These are phyloP conservation scores for Coprinopsis cinerea DNA, from an alignment of 768 basidiomycete genomes.

Conservation along the genomic window DNA sequence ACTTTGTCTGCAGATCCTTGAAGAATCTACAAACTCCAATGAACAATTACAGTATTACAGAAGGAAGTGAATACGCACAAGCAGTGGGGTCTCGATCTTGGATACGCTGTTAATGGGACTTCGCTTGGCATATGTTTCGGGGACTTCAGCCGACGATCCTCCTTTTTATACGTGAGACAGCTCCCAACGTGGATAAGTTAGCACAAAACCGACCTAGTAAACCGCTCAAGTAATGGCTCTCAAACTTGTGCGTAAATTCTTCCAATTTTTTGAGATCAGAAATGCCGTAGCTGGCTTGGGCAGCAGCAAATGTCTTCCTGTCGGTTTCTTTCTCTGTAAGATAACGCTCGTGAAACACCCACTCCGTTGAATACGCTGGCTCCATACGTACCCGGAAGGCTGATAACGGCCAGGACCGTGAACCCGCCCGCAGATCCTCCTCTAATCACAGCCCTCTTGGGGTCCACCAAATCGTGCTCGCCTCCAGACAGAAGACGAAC, in stretches of 20 bases:
- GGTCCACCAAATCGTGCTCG: constrained; percentile 54
- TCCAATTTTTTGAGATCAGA: constrained; percentile 54
- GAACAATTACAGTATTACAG: neutral
- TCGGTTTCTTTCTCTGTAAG: constrained; percentile 23
- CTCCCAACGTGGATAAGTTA: too few species aligned
- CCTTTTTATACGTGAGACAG: constrained; percentile 20
- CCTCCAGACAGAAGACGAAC: constrained; percentile 39
- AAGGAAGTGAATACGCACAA: constrained; percentile 38
- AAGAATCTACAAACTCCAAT: constrained; percentile 41
- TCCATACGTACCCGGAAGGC: too few species aligned
- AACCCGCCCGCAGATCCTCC: constrained; percentile 74
- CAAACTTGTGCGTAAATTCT: constrained; percentile 69
- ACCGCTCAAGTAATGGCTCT: constrained; percentile 51
- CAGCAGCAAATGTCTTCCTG: constrained; percentile 53
- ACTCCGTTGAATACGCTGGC: too few species aligned
- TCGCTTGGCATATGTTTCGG: constrained; percentile 50
- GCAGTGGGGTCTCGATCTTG: constrained; percentile 54
- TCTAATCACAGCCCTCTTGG: constrained; percentile 57
- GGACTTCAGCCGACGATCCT: constrained; percentile 45
- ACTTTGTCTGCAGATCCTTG: constrained; percentile 60
- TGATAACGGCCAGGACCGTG: constrained; percentile 49
- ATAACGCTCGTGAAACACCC: too few species aligned
- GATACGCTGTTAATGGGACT: constrained; percentile 60
- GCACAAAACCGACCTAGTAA: too few species aligned
- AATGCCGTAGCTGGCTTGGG: constrained; percentile 61